Percentiles rank a stretch among this genome's conserved stretches.
phyloP scores from a whole-genome alignment of 2,329 filamentous ascomycete species.

The Aspergillus tanneri region DNA sequence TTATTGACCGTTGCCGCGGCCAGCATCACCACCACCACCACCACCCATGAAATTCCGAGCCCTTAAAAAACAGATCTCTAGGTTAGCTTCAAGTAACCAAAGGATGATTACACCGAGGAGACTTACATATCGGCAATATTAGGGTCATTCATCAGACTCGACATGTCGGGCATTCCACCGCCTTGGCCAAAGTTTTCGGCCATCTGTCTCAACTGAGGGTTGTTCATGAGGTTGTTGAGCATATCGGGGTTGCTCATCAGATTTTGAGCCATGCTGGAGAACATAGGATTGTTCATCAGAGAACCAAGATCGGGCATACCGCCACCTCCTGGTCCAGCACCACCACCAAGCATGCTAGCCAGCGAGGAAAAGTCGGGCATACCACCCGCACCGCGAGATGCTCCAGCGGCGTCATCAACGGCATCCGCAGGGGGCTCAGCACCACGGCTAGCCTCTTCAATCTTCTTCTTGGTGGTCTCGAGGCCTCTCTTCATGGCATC shows the following conservation, averaged over 20 bases:
- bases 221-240: slow-evolving; percentile 90
- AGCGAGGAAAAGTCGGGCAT: slow-evolving; percentile 71
- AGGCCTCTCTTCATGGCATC: slow-evolving; percentile 97
- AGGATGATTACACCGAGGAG: neutral
- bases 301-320: slow-evolving; percentile 82
- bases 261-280: slow-evolving; percentile 93
- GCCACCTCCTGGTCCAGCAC: slow-evolving; percentile 47
- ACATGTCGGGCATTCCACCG: slow-evolving; percentile 86
- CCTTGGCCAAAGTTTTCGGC: slow-evolving; percentile 71
- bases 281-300: slow-evolving; percentile 98
- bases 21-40: slow-evolving; percentile 40
- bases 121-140: slow-evolving; percentile 90
- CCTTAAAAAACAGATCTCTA: slow-evolving; percentile 46
- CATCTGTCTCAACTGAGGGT: slow-evolving; percentile 85
- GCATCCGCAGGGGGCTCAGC: slow-evolving; percentile 51
- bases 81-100: slow-evolving; percentile 8
- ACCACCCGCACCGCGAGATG: slow-evolving; percentile 51
- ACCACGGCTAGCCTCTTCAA: slow-evolving; percentile 72
- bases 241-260: slow-evolving; percentile 95
- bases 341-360: slow-evolving; percentile 69
- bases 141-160: slow-evolving; percentile 85
- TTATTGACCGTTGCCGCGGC: slow-evolving; percentile 17
- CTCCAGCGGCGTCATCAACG: slow-evolving; percentile 51
- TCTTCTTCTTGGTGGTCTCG: slow-evolving; percentile 85
- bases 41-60: slow-evolving; percentile 69